A percentile compares a stretch with the other conserved stretches of the same genome.
Evolutionary conservation across 1,284 basidiomycete genomes (phyloP).

Genomic region (Rhodotorula sp.): DNA sequence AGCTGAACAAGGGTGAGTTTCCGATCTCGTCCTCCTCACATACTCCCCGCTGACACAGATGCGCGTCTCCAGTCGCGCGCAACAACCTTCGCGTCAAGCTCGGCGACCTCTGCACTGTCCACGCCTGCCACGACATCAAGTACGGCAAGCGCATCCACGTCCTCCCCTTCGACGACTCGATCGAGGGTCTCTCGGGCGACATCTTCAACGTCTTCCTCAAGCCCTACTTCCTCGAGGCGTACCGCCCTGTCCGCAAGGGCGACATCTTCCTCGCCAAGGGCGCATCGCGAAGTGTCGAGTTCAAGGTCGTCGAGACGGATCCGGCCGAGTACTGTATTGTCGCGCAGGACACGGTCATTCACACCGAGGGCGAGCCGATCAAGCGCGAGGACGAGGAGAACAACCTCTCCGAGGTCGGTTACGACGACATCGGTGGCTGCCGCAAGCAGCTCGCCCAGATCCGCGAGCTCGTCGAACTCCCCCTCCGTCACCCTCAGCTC

Average conservation of each 20-base stretch:
- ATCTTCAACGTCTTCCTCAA: slow-evolving; percentile 98
- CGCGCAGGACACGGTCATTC: slow-evolving; percentile 93
- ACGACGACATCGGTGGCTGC: slow-evolving; percentile 98
- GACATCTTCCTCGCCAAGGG: slow-evolving; percentile 99
- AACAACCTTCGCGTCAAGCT: slow-evolving; percentile 98
- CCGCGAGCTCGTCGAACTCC: slow-evolving; percentile 96
- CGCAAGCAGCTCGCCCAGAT: slow-evolving; percentile 99
- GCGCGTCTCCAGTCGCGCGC: slow-evolving; percentile 68
- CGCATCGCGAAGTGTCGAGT: slow-evolving; percentile 85
- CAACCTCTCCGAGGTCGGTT: slow-evolving; percentile 94
- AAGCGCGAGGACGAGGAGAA: slow-evolving; percentile 99
- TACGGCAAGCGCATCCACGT: slow-evolving; percentile 98
- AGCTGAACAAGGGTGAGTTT: slow-evolving; percentile 79
- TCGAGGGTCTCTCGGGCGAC: slow-evolving; percentile 95
- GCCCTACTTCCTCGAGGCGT: slow-evolving; percentile 99
- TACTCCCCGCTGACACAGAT: no score
- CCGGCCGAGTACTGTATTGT: slow-evolving; percentile 96
- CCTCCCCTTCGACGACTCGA: slow-evolving; percentile 95
- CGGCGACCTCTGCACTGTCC: slow-evolving; percentile 91
- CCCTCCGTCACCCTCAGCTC: slow-evolving; percentile 94
- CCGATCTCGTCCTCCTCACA: no score
- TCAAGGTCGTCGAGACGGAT: slow-evolving; percentile 80
- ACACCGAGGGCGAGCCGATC: slow-evolving; percentile 97
- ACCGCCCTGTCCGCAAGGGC: slow-evolving; percentile 90
- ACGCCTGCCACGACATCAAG: slow-evolving; percentile 96